A percentile compares a stretch with the other conserved stretches of the same genome.
phyloP scores from a whole-genome alignment of 371 early-diverging fungal species.

The Mucor irregularis region DNA sequence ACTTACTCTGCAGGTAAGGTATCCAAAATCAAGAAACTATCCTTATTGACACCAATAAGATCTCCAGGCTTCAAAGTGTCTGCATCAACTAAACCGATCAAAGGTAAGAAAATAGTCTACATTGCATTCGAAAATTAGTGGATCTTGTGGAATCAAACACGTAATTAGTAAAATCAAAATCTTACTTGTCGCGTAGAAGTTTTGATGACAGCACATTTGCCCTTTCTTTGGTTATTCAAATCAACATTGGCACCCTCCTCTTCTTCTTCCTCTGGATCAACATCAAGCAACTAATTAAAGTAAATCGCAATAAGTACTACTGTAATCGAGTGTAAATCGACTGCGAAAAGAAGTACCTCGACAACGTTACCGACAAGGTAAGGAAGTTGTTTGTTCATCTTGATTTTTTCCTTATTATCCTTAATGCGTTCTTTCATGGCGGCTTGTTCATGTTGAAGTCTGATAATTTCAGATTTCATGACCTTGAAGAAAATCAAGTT shows the following conservation, averaged over 20 bases:
- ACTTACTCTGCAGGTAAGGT: conserved; percentile 96
- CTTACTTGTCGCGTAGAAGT: conserved; percentile 94
- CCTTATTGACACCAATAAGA: conserved; percentile 99
- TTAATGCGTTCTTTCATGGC: conserved; percentile 93
- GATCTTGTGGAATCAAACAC: too few species aligned
- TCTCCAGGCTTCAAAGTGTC: conserved; percentile 96
- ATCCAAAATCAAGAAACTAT: conserved; percentile 98
- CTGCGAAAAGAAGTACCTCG: conserved; percentile 76
- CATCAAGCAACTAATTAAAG: conserved; percentile 78
- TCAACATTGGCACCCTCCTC: conserved; percentile 96
- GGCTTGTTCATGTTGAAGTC: conserved; percentile 88
- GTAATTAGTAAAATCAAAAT: background rate
- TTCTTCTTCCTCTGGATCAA: conserved; percentile 81
- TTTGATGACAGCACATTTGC: conserved; percentile 98
- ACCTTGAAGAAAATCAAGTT: too few species aligned
- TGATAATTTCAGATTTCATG: conserved; percentile 87
- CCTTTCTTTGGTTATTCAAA: conserved; percentile 88
- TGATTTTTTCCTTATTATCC: conserved; percentile 99
- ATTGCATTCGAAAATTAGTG: background rate
- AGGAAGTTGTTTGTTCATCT: conserved; percentile 98
- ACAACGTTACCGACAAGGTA: conserved; percentile 99
- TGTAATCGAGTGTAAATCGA: background rate
- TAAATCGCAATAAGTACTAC: background rate
- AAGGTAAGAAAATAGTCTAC: conserved; percentile 95
- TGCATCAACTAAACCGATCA: conserved; percentile 97